Conservation (phyloP, 176 grass and related monocot species). For the Zizania latifolia region DNA sequence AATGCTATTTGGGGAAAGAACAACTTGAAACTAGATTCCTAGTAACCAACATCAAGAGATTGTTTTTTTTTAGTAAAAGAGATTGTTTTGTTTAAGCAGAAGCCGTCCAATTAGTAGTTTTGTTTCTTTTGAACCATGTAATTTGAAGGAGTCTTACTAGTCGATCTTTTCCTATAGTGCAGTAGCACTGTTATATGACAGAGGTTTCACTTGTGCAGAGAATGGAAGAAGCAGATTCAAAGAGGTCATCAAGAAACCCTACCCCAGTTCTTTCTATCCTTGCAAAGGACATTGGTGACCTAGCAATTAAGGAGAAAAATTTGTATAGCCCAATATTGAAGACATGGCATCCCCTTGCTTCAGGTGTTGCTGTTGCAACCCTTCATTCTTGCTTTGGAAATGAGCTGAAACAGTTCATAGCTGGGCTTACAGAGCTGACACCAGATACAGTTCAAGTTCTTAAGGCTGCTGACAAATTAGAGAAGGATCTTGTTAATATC, state of each 20-base stretch:
- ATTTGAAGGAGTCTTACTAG: neutral
- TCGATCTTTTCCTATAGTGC: neutral
- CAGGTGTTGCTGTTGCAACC: conserved; percentile 91
- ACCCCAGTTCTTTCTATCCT: conserved; percentile 82
- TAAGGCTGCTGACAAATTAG: conserved; percentile 91
- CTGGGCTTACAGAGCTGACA: conserved; percentile 66
- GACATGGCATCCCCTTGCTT: conserved; percentile 91
- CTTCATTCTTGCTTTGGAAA: conserved; percentile 98
- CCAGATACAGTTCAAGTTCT: conserved; percentile 91
- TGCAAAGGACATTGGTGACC: conserved; percentile 83
- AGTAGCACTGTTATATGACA: conserved; percentile 18
- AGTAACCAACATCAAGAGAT: neutral
- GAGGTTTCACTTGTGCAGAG: conserved; percentile 48
- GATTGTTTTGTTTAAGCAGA: neutral
- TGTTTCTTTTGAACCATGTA: conserved; percentile 4
- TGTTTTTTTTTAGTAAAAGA: neutral
- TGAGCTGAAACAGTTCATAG: conserved; percentile 93
- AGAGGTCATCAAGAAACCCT: conserved; percentile 66
- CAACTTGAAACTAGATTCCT: neutral
- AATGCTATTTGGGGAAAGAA: neutral
- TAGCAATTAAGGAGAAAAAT: conserved; percentile 95
- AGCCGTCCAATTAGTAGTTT: neutral
- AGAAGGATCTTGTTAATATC: conserved; percentile 93
- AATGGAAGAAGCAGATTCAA: conserved; percentile 99
- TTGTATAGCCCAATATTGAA: conserved; percentile 88